These are phyloP conservation scores for Cryphonectria parasitica DNA, from an alignment of 2,329 filamentous ascomycete species.

Conservation along the genomic window DNA sequence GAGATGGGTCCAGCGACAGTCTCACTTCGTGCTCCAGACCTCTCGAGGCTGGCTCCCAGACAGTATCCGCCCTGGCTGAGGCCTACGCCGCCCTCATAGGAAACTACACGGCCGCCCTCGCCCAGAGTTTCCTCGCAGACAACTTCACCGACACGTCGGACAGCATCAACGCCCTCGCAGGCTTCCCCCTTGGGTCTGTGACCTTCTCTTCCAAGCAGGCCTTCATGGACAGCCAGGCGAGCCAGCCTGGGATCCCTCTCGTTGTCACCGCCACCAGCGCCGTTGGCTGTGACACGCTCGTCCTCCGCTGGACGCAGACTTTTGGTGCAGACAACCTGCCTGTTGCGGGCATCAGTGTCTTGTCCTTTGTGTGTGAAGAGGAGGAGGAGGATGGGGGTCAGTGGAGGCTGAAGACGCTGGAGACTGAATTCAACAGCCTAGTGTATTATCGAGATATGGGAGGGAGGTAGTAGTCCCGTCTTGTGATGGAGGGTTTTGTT, in stretches of 20 bases:
- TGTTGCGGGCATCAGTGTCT: conserved; percentile 39
- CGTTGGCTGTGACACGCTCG: conserved; percentile 37
- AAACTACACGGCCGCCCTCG: conserved; percentile 25
- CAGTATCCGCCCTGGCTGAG: conserved; percentile 12
- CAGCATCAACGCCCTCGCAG: conserved; percentile 40
- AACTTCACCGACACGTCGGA: conserved; percentile 40
- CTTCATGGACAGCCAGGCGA: conserved; percentile 38
- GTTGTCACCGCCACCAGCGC: conserved; percentile 34
- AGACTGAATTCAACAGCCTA: conserved; percentile 42
- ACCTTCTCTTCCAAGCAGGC: conserved; percentile 40
- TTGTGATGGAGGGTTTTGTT: not conserved
- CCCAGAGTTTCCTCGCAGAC: conserved; percentile 30
- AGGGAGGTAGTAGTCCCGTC: conserved; percentile 26
- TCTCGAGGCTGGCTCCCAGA: not conserved
- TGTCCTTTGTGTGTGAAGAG: conserved; percentile 31
- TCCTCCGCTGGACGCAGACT: conserved; percentile 39
- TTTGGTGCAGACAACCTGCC: conserved; percentile 32
- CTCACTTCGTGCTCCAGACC: conserved; percentile 1
- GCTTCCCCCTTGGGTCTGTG: conserved; percentile 35
- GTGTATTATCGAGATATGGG: conserved; percentile 35
- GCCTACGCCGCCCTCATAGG: conserved; percentile 25
- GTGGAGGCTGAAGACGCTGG: conserved; percentile 39
- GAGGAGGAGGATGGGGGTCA: conserved; percentile 18
- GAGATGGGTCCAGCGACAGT: not conserved
- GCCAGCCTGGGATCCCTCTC: conserved; percentile 34